Percentiles rank a stretch among this genome's conserved stretches.
Conservation (phyloP, 139 green algal species). For the Haematococcus sp. region DNA sequence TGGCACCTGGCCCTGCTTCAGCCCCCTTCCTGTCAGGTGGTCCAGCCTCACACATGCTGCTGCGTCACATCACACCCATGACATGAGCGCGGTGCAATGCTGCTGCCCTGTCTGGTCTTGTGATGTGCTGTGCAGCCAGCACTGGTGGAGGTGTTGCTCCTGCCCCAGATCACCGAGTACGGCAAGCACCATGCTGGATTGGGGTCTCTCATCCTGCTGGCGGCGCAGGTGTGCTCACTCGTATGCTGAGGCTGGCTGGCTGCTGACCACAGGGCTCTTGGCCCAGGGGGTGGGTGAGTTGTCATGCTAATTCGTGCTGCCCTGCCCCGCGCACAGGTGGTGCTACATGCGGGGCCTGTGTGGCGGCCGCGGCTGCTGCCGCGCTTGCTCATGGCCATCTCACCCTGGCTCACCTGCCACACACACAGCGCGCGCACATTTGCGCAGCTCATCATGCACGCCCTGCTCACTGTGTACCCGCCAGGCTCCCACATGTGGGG, state of each 20-base stretch:
- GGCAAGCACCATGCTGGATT: slow-evolving; percentile 36
- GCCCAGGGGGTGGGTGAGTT: no score
- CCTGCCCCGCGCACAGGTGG: slow-evolving; percentile 33
- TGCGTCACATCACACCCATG: no score
- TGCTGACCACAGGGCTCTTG: background rate
- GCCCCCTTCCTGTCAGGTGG: no score
- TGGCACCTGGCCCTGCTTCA: no score
- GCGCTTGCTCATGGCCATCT: slow-evolving; percentile 29
- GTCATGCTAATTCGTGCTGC: background rate
- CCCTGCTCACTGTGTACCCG: slow-evolving; percentile 31
- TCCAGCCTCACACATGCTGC: no score
- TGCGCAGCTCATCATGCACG: slow-evolving; percentile 41
- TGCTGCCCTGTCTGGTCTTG: no score
- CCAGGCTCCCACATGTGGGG: slow-evolving; percentile 18
- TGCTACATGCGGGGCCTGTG: slow-evolving; percentile 15
- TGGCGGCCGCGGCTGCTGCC: slow-evolving; percentile 29
- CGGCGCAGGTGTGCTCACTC: slow-evolving; percentile 29
- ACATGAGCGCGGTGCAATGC: no score
- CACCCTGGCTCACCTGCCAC: slow-evolving; percentile 47
- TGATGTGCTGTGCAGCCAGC: slow-evolving; percentile 5
- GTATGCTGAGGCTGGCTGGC: background rate
- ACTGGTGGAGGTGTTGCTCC: slow-evolving; percentile 38
- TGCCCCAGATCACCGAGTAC: slow-evolving; percentile 52
- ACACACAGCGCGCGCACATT: slow-evolving; percentile 46
- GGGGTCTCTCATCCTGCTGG: slow-evolving; percentile 51